These are phyloP conservation scores for Helianthus annuus DNA, from an alignment of 129 eudicot genomes.

Conservation along the genomic window HanXRQr2.0-SUNRISE NC_035434.2:133522821-133523320, in stretches of 20 bases:
- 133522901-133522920: slow-evolving; percentile 52
- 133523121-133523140: slow-evolving; percentile 36
- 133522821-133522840: slow-evolving; percentile 93
- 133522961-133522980: background rate
- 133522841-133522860: slow-evolving; percentile 88
- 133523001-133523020: slow-evolving; percentile 88
- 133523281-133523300: slow-evolving; percentile 95
- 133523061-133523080: slow-evolving; percentile 96
- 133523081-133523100: slow-evolving; percentile 87
- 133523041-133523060: slow-evolving; percentile 91
- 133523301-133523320: slow-evolving; percentile 85
- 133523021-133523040: slow-evolving; percentile 84
- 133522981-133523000: slow-evolving; percentile 23
- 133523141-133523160: slow-evolving; percentile 17
- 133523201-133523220: slow-evolving; percentile 90
- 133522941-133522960: background rate
- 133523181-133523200: slow-evolving; percentile 17
- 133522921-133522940: background rate
- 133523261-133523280: slow-evolving; percentile 88
- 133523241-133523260: slow-evolving; percentile 59
- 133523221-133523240: slow-evolving; percentile 56
- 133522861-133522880: slow-evolving; percentile 96
- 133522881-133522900: slow-evolving; percentile 86
- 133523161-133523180: slow-evolving; percentile 2
- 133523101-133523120: slow-evolving; percentile 81